A percentile compares a stretch with the other conserved stretches of the same genome.
Evolutionary conservation across 2,329 filamentous ascomycete species (phyloP).

Genomic region (Nemania sp.): DNA sequence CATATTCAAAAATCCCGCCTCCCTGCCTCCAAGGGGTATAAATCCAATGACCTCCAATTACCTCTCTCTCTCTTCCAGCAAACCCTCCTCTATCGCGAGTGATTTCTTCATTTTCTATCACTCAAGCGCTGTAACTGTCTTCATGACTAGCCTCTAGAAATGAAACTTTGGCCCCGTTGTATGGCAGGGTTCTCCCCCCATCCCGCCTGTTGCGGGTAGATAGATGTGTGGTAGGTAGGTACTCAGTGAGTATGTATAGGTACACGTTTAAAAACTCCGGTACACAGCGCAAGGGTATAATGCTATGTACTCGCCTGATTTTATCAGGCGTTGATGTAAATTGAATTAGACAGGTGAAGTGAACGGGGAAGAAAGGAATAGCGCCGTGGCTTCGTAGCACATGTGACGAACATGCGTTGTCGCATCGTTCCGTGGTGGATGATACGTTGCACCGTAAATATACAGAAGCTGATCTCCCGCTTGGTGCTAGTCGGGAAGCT

Average conservation of each 20-base stretch:
- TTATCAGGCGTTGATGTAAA: constrained; percentile 8
- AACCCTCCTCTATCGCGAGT: neutral
- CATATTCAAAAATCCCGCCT: constrained; percentile 7
- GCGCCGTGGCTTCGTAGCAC: constrained; percentile 19
- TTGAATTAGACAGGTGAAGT: constrained; percentile 18
- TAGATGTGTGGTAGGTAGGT: constrained; percentile 11
- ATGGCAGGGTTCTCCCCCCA: constrained; percentile 8
- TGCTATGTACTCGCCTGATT: constrained; percentile 17
- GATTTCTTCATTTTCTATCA: neutral
- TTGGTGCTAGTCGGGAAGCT: neutral
- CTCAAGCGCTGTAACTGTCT: no score
- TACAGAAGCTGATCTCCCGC: constrained; percentile 14
- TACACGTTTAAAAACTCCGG: constrained; percentile 17
- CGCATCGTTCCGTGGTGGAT: neutral
- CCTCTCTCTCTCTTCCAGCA: neutral
- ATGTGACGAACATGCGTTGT: constrained; percentile 16
- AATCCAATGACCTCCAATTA: constrained; percentile 7
- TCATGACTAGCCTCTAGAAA: constrained; percentile 8
- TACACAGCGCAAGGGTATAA: constrained; percentile 29
- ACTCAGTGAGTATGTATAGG: no score
- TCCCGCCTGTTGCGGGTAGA: neutral
- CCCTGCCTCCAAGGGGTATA: constrained; percentile 22
- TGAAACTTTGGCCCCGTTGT: neutral
- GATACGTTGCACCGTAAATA: constrained; percentile 22
- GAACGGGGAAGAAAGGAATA: constrained; percentile 3